These are phyloP conservation scores for Verticillium nonalfalfae DNA, from an alignment of 2,329 filamentous ascomycete species.

Conservation along the genomic window DNA sequence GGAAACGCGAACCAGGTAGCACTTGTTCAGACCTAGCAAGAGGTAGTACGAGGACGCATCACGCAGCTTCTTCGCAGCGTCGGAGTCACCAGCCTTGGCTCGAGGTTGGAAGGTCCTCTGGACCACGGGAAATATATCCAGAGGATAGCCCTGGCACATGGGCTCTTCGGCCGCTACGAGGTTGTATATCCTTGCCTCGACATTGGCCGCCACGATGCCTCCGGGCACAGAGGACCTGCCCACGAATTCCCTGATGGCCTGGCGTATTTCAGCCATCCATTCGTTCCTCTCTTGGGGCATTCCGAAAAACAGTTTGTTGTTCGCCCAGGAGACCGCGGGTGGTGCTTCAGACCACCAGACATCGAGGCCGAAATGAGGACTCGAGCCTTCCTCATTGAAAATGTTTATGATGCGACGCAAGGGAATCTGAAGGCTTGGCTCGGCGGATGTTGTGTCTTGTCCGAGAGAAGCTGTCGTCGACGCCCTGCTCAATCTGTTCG, in stretches of 20 bases:
- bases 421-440: slow-evolving; percentile 39
- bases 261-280: slow-evolving; percentile 40
- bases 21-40: slow-evolving; percentile 45
- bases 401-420: slow-evolving; percentile 44
- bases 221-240: slow-evolving; percentile 24
- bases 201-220: slow-evolving; percentile 35
- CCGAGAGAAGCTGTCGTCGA: slow-evolving; percentile 15
- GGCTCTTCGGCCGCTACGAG: slow-evolving; percentile 40
- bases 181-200: slow-evolving; percentile 38
- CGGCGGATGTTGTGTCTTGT: slow-evolving; percentile 24
- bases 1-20: slow-evolving; percentile 44
- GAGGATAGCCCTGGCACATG: slow-evolving; percentile 18
- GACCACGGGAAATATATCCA: slow-evolving; percentile 45
- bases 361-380: slow-evolving; percentile 45
- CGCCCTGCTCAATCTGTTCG: slow-evolving; percentile 14
- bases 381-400: slow-evolving; percentile 43
- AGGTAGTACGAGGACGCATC: slow-evolving; percentile 49
- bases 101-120: slow-evolving; percentile 35
- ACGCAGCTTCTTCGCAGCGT: slow-evolving; percentile 36
- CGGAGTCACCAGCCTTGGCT: slow-evolving; percentile 31
- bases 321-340: slow-evolving; percentile 37
- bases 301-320: slow-evolving; percentile 42
- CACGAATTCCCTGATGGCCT: slow-evolving; percentile 26
- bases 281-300: slow-evolving; percentile 42
- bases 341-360: slow-evolving; percentile 47